Evolutionary conservation across 768 basidiomycete genomes (phyloP), one percentile per base, ranked within the genome.

Genomic region (Melanogaster broomeanus): DNA sequence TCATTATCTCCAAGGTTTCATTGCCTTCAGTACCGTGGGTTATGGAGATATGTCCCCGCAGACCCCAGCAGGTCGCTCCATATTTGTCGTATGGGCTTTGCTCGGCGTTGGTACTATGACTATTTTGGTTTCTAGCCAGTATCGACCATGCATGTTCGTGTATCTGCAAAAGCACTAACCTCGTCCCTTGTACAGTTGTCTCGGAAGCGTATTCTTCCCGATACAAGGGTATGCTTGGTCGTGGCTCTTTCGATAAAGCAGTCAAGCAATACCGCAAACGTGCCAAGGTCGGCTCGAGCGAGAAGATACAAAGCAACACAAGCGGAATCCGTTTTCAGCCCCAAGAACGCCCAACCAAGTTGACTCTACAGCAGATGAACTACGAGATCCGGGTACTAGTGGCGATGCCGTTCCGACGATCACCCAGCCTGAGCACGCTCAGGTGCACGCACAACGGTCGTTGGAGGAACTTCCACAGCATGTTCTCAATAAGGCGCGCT

Each of bases 71-170:
- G 90, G 90, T 11, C 81, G 88, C 21, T 81, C 86, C 13, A 76
- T 92, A 30, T 92, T 92, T 63, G 77, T 90, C 35, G 80, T 82
- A 3, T 91, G 90, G 90, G 86, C 89, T 0, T 66, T 92, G 31
- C 68, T 90, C 8, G 90, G 88, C 15, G 84, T 90, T 13, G 87
- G 77, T 2, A 82, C 87, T 1, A 81, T 91, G 82, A 88, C 90
- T 0, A 81, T 88, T 24, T 72, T 90, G 13, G 76, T 90, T 52
- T 85, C 88, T 7, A 79, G 88, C 87, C 38, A 8, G 79, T 8
- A 16, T 44, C n/a, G 33, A 16, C 9, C n/a, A 7, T n/a, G n/a
- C n/a, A n/a, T 19, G 3, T 45, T 41, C 13, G 8, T 40, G 18
- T 16, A 3, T 42, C 4, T 16, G 30, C 48, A 42, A 47, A 27